Evolutionary conservation across 2,329 filamentous ascomycete species (phyloP).

Genomic region (Venturia nashicola): DNA sequence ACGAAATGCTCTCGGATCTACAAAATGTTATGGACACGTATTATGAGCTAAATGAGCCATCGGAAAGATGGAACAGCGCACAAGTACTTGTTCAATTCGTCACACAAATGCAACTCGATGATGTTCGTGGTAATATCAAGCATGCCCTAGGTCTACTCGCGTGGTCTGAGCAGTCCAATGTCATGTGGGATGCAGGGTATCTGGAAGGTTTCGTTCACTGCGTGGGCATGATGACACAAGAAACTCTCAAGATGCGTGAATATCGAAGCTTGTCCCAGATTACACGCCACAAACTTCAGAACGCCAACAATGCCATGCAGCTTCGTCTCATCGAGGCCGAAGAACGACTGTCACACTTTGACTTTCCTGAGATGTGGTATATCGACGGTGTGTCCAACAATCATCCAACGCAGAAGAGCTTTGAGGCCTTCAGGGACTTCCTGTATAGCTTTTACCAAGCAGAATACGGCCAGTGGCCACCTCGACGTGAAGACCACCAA

Average conservation of each 20-base stretch:
- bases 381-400: constrained; percentile 19
- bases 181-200: constrained; percentile 56
- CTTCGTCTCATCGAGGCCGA: constrained; percentile 51
- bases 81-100: constrained; percentile 51
- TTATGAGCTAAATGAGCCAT: constrained; percentile 32
- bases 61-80: constrained; percentile 34
- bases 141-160: constrained; percentile 49
- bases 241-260: constrained; percentile 39
- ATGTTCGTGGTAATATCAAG: constrained; percentile 48
- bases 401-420: constrained; percentile 39
- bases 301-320: constrained; percentile 48
- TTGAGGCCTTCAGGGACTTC: constrained; percentile 49
- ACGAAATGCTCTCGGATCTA: constrained; percentile 51
- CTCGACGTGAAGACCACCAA: constrained; percentile 20
- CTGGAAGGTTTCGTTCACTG: constrained; percentile 55
- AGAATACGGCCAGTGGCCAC: constrained; percentile 51
- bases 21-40: constrained; percentile 46
- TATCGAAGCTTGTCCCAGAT: constrained; percentile 48
- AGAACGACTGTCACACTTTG: constrained; percentile 46
- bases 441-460: constrained; percentile 45
- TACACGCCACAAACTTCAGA: constrained; percentile 50
- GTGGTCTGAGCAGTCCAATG: constrained; percentile 50
- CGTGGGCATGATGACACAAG: constrained; percentile 42
- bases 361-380: constrained; percentile 50
- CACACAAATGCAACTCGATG: constrained; percentile 46